phyloP scores from a whole-genome alignment of 1,139 yeast species.

The Ogataea hybrid region DNA sequence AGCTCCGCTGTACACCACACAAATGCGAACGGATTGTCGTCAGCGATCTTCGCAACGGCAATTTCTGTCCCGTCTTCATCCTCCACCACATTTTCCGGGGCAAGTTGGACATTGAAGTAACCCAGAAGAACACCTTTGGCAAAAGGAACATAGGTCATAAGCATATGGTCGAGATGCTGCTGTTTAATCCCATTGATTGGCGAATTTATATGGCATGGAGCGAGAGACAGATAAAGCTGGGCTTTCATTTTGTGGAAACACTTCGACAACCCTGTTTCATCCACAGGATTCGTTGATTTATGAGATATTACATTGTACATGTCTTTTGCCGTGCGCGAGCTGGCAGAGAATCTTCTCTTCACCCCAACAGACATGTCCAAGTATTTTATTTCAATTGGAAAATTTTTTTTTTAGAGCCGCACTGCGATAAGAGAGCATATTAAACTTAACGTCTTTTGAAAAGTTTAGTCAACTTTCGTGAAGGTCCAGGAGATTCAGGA shows the following conservation, averaged over 20 bases:
- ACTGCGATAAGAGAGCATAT: conserved; percentile 4
- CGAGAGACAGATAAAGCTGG: conserved; percentile 75
- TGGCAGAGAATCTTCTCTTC: conserved; percentile 10
- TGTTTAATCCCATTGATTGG: conserved; percentile 78
- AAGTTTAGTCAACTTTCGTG: conserved; percentile 22
- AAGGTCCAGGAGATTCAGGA: conserved; percentile 9
- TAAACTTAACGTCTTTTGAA: conserved; percentile 24
- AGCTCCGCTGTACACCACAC: conserved; percentile 86
- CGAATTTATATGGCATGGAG: conserved; percentile 68
- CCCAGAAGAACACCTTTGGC: conserved; percentile 84
- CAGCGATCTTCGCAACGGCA: conserved; percentile 63
- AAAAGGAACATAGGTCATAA: conserved; percentile 75
- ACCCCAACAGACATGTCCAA: conserved; percentile 9
- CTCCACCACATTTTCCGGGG: conserved; percentile 32
- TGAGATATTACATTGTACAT: conserved; percentile 11
- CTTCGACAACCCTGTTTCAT: conserved; percentile 46
- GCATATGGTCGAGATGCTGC: conserved; percentile 86
- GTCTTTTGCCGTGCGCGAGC: conserved; percentile 9
- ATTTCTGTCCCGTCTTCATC: conserved; percentile 34
- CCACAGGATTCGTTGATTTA: conserved; percentile 18
- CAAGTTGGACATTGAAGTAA: conserved; percentile 58
- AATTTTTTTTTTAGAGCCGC: conserved; percentile 14
- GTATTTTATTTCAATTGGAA: conserved; percentile 3
- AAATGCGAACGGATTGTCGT: conserved; percentile 86
- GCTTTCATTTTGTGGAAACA: conserved; percentile 69